Percentiles rank a stretch among this genome's conserved stretches.
phyloP scores from a whole-genome alignment of 352 stramenopile genomes.

The Thraustotheca clavata region DNA sequence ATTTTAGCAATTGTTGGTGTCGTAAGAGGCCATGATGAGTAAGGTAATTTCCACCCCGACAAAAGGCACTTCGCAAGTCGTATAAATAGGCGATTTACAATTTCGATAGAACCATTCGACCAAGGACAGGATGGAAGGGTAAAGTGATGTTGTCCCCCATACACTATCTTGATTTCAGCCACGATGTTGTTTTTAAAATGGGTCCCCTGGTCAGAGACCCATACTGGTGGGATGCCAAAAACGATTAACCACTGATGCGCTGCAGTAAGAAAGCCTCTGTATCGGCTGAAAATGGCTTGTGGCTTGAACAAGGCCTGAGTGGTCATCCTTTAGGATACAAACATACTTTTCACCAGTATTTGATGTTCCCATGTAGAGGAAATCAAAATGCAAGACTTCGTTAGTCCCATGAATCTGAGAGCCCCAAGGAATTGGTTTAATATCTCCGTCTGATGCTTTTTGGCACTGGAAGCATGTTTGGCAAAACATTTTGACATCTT shows the following conservation, averaged over 20 bases:
- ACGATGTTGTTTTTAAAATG: constrained; percentile 17
- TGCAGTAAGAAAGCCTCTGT: neutral
- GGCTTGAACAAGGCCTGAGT: neutral
- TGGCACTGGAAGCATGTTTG: neutral
- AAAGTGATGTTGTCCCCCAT: neutral
- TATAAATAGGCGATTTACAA: neutral
- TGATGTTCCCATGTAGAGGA: neutral
- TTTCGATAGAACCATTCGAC: neutral
- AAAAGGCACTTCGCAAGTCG: neutral
- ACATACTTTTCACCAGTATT: neutral
- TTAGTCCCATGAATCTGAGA: neutral
- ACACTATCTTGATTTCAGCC: neutral
- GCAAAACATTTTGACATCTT: neutral
- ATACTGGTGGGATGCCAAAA: neutral
- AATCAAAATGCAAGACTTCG: neutral
- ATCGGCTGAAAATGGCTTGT: too few species aligned
- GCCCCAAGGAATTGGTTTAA: neutral
- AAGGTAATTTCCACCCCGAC: neutral
- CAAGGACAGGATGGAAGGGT: neutral
- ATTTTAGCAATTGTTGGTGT: neutral
- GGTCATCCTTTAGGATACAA: neutral
- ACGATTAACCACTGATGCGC: neutral
- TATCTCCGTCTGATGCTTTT: neutral
- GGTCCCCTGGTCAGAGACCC: constrained; percentile 13
- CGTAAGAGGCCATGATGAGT: neutral